phyloP scores from a whole-genome alignment of 352 stramenopile species.

The Phytophthora pini region DNA sequence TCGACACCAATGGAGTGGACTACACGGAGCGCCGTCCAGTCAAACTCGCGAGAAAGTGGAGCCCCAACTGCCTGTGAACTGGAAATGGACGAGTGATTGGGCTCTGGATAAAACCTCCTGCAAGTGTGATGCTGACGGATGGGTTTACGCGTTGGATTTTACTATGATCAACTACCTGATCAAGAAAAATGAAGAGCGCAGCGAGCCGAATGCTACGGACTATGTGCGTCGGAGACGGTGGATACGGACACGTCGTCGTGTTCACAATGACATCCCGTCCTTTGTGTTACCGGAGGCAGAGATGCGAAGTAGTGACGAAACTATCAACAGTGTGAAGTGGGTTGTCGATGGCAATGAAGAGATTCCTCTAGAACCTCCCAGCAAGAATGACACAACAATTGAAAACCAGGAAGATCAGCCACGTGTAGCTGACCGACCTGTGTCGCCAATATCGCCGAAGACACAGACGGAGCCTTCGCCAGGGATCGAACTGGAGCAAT shows the following conservation, averaged over 20 bases:
- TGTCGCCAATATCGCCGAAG: conserved; percentile 1
- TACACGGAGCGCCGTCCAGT: conserved; percentile 64
- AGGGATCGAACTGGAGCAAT: conserved; percentile 38
- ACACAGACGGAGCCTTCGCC: neutral
- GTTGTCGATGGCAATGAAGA: conserved; percentile 40
- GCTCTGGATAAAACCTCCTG: conserved; percentile 53
- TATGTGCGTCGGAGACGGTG: conserved; percentile 75
- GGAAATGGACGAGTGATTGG: conserved; percentile 74
- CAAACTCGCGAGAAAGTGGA: conserved; percentile 66
- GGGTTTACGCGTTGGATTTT: conserved; percentile 85
- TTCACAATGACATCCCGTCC: conserved; percentile 13
- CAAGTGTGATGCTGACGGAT: conserved; percentile 72
- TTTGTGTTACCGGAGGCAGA: conserved; percentile 19
- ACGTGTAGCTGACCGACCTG: neutral
- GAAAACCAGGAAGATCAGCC: conserved; percentile 15
- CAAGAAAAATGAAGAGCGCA: conserved; percentile 62
- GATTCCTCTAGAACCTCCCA: conserved; percentile 26
- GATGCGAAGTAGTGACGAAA: conserved; percentile 35
- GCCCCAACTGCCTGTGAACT: conserved; percentile 69
- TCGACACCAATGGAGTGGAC: conserved; percentile 61
- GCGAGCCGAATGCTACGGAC: conserved; percentile 60
- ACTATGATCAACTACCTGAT: conserved; percentile 77
- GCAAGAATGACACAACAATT: neutral
- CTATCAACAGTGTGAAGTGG: conserved; percentile 21
- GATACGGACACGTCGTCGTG: conserved; percentile 59